Evolutionary conservation across 495 filamentous ascomycete genomes (phyloP).

Genomic region (Aspergillus taichungensis): DNA sequence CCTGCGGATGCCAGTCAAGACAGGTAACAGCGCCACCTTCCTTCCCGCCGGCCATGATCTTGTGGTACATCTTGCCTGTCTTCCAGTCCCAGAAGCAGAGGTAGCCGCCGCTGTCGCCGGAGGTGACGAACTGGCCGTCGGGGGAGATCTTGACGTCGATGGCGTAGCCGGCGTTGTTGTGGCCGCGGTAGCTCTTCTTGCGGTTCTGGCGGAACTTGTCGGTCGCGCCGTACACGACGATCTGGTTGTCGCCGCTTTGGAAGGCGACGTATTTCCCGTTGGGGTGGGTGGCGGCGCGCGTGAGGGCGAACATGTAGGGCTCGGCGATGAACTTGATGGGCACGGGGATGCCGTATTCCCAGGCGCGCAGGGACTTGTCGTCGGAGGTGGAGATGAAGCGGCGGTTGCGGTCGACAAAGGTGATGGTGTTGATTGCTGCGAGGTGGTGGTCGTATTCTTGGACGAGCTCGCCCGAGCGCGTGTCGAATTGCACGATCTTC

Average conservation of each 20-base stretch:
- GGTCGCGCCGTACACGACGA: constrained; percentile 84
- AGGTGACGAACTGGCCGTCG: constrained; percentile 79
- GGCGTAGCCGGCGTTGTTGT: constrained; percentile 90
- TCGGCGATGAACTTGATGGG: constrained; percentile 87
- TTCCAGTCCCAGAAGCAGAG: constrained; percentile 99
- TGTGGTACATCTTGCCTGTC: constrained; percentile 96
- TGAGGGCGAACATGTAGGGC: constrained; percentile 92
- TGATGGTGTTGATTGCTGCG: constrained; percentile 94
- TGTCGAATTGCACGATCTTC: constrained; percentile 97
- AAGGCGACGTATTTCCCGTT: constrained; percentile 88
- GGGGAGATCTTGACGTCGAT: constrained; percentile 83
- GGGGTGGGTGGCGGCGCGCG: constrained; percentile 71
- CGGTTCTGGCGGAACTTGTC: constrained; percentile 96
- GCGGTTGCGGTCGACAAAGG: constrained; percentile 88
- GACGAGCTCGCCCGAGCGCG: constrained; percentile 69
- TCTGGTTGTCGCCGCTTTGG: constrained; percentile 90
- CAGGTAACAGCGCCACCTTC: constrained; percentile 63
- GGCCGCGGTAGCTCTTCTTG: constrained; percentile 92
- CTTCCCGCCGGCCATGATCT: constrained; percentile 66
- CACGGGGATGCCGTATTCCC: constrained; percentile 96
- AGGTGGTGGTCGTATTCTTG: constrained; percentile 99
- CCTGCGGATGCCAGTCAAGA: constrained; percentile 88
- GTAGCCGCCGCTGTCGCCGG: constrained; percentile 77
- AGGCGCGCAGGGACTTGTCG: constrained; percentile 89
- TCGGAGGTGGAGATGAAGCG: constrained; percentile 97